Base-by-base conservation (phyloP, 202 grass and related monocot species). In the Panicum virgatum region DNA sequence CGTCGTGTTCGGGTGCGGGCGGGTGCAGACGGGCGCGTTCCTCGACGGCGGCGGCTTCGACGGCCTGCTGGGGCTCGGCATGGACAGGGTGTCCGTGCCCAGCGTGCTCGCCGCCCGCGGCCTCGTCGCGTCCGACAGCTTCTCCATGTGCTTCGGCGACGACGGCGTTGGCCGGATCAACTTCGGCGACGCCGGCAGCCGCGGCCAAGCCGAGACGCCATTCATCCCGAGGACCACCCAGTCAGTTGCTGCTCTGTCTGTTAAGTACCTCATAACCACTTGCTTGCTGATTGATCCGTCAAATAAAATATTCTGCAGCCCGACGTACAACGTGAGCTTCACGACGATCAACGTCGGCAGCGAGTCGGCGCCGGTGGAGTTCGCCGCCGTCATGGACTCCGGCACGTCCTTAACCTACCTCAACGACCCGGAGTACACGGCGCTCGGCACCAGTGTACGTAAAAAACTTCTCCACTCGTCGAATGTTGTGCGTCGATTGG, bases 371-470 rank as follows among this genome's bases (percentile, higher is more conserved):
- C 22, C 76, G 57, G 86, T 45, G 48, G 64, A 76, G 36, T 97
- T 91, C 82, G 47, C 81, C 39, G 91, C 89, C 66, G 13, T 91
- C 4, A 73, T 91, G 1, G 94, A 97, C 84, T 91, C 94, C 27
- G 94, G 94, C 78, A 91, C 94, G 2, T 93, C 94, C 44, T 97
- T 88, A 84, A 97, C 94, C 7, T 91, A 91, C 78, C 77, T 97
- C 71, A 76, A 3, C 25, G 80, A 91, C 4, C 84, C 89, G 14
- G 84, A 83, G 9, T 97, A 97, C 84, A 76, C 89, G 7, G 36
- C 59, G 60, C 64, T 91, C 42, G 64, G 86, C 48, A 78, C 78
- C 60, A 86, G n/a, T n/a, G n/a, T n/a, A 45, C 2, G 92, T 94
- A 46, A 87, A 72, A 16, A 6, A 3, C 3, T 5, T 34, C 0